Evolutionary conservation across 495 filamentous ascomycete genomes (phyloP), one percentile per base, ranked within the genome.

Genomic region (Penicillium ochrochloron): DNA sequence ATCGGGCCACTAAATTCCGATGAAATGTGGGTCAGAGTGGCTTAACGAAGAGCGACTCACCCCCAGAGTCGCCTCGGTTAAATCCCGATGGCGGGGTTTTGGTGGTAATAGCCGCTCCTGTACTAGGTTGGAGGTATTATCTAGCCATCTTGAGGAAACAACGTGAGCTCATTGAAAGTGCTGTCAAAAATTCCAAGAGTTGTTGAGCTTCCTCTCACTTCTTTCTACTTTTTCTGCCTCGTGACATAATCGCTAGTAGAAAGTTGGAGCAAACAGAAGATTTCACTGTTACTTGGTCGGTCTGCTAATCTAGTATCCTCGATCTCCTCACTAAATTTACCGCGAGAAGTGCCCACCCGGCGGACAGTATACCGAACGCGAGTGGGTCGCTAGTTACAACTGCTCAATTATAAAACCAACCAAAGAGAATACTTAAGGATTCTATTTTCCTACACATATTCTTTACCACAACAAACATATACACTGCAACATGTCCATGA

Each of bases 401-500:
- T 15, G 25, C 12, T 52, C 25, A 31, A 12, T 31, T 31, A 52
- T 29, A 27, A 52, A 52, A 23, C 23, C 23, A 52, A 31, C 25
- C 25, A 25, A 31, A 25, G 48, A 12, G 25, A 17, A 17, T 6
- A 3, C 9, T 21, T 0, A 19, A 46, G 9, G 9, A 10, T 21
- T 46, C 12, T 19, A 25, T 48, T 19, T 44, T 44, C 17, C 42
- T 44, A 27, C 39, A 33, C 39, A 23, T 34, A 5, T 31, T 17
- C 15, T 50, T 6, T 23, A 50, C n/a, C 34, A 12, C 57, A 31
- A 19, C 37, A 19, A 29, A 23, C 34, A 58, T 21, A 54, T 12
- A 8, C 23, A 14, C 50, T 14, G 42, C 70, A 78, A 72, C 12
- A 85, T 85, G 82, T 85, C 82, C 62, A 84, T 85, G 82, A 67